These are phyloP conservation scores for Aureobasidium sp. DNA, from an alignment of 2,329 filamentous ascomycete genomes.

Conservation along the genomic window DNA sequence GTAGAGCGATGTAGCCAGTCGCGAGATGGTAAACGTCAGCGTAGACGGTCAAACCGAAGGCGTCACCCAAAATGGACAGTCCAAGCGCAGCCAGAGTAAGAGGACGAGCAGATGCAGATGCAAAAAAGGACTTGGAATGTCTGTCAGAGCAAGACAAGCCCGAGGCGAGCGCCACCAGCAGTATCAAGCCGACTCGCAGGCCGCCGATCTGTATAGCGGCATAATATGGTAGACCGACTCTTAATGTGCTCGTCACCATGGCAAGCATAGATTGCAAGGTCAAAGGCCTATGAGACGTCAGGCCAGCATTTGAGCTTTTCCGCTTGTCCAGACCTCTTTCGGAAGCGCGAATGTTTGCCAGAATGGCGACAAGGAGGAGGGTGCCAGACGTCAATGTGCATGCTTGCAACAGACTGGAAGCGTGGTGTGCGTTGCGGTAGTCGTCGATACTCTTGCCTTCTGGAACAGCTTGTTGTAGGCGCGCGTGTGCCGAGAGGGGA, in stretches of 20 bases:
- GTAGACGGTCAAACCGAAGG: constrained; percentile 23
- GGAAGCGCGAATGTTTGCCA: constrained; percentile 27
- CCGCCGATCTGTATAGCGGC: constrained; percentile 47
- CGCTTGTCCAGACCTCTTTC: constrained; percentile 23
- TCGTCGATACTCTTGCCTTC: constrained; percentile 16
- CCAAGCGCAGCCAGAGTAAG: constrained; percentile 29
- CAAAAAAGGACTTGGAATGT: constrained; percentile 9
- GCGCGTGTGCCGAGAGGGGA: constrained; percentile 24
- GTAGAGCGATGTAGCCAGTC: constrained; percentile 40
- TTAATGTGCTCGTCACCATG: constrained; percentile 14
- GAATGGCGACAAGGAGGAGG: constrained; percentile 35
- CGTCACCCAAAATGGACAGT: constrained; percentile 27
- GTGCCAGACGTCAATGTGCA: constrained; percentile 39
- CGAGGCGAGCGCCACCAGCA: constrained; percentile 40
- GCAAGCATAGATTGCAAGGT: not conserved
- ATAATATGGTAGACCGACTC: constrained; percentile 43
- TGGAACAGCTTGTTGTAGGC: constrained; percentile 21
- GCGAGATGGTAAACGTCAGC: constrained; percentile 25
- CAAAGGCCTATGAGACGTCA: not conserved
- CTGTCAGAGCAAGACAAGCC: constrained; percentile 30
- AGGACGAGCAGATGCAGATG: constrained; percentile 27
- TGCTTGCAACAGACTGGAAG: constrained; percentile 33
- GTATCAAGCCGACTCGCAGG: constrained; percentile 42
- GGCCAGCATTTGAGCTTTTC: constrained; percentile 20
- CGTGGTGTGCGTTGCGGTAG: not conserved